These are phyloP conservation scores for Pelargonium australe DNA, from an alignment of 441 rosid species.

Conservation along the genomic window DNA sequence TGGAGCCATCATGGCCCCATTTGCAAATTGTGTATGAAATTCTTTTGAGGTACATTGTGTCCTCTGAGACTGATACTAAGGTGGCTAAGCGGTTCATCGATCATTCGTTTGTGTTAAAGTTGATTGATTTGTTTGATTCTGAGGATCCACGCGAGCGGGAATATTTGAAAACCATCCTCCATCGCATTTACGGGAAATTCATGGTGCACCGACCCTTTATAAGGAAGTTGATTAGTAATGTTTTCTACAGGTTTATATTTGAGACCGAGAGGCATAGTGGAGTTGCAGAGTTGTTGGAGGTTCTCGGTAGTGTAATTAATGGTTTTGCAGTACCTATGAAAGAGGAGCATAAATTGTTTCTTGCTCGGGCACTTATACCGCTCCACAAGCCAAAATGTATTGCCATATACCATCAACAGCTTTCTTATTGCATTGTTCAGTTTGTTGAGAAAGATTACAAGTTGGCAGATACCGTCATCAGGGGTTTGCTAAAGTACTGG, in stretches of 20 bases:
- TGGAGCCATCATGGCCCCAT: conserved; percentile 88
- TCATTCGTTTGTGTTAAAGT: conserved; percentile 69
- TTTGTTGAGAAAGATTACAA: conserved; percentile 40
- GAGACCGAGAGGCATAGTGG: conserved; percentile 89
- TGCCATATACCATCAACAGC: conserved; percentile 67
- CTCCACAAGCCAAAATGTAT: conserved; percentile 82
- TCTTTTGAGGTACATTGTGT: conserved; percentile 20
- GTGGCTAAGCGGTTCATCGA: conserved; percentile 57
- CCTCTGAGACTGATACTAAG: conserved; percentile 21
- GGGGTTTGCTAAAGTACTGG: conserved; percentile 89
- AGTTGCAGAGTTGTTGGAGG: conserved; percentile 79
- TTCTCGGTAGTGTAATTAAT: conserved; percentile 82
- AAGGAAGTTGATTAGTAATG: conserved; percentile 74
- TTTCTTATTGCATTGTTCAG: conserved; percentile 78
- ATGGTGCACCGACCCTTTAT: conserved; percentile 40
- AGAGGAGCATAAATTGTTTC: conserved; percentile 84
- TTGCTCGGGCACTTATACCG: conserved; percentile 77
- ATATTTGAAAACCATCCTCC: conserved; percentile 76
- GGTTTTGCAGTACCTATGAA: conserved; percentile 96
- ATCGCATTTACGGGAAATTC: conserved; percentile 27
- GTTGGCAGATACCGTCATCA: conserved; percentile 79
- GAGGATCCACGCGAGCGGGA: conserved; percentile 88
- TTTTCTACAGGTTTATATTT: conserved; percentile 73
- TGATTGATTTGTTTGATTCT: conserved; percentile 76
- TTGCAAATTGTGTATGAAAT: conserved; percentile 29